Conservation (phyloP, 805 yeast species). For the Kazachstania viticola region DNA sequence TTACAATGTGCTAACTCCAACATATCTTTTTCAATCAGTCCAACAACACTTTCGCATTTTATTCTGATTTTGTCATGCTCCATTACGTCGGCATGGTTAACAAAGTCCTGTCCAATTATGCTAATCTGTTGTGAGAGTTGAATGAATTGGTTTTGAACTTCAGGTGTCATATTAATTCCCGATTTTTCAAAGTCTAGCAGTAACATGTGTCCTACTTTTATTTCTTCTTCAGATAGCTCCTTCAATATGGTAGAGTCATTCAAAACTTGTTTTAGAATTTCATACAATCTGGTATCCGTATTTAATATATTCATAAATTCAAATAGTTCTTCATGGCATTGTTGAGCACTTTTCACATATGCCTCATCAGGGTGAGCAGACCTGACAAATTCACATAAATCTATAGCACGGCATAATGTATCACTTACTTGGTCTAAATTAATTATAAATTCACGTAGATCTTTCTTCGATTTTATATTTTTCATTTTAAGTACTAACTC, state of each 20-base stretch:
- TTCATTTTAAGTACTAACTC: slow-evolving; percentile 47
- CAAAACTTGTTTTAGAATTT: slow-evolving; percentile 46
- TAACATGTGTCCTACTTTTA: slow-evolving; percentile 69
- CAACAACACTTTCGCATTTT: too few species aligned
- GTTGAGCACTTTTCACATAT: slow-evolving; percentile 73
- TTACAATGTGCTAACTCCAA: slow-evolving; percentile 12
- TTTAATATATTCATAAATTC: slow-evolving; percentile 89
- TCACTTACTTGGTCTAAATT: slow-evolving; percentile 80
- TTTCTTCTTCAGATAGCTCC: slow-evolving; percentile 57
- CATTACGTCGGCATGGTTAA: slow-evolving; percentile 20
- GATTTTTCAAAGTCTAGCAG: slow-evolving; percentile 81
- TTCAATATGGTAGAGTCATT: slow-evolving; percentile 20
- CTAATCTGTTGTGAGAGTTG: slow-evolving; percentile 72
- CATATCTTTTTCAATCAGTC: too few species aligned
- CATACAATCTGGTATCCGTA: slow-evolving; percentile 65
- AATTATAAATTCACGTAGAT: slow-evolving; percentile 39
- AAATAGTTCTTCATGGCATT: slow-evolving; percentile 77
- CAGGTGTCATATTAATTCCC: slow-evolving; percentile 70
- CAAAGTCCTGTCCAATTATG: slow-evolving; percentile 65
- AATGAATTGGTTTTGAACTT: slow-evolving; percentile 58
- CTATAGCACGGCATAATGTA: slow-evolving; percentile 82
- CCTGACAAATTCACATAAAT: slow-evolving; percentile 83
- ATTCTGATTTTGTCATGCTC: slow-evolving; percentile 15
- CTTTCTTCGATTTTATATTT: slow-evolving; percentile 33
- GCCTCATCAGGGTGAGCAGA: slow-evolving; percentile 70